Evolutionary conservation across 2,329 filamentous ascomycete species (phyloP), one percentile per base, ranked within the genome.

Genomic region (Arthrobotrys sphaeroides): DNA sequence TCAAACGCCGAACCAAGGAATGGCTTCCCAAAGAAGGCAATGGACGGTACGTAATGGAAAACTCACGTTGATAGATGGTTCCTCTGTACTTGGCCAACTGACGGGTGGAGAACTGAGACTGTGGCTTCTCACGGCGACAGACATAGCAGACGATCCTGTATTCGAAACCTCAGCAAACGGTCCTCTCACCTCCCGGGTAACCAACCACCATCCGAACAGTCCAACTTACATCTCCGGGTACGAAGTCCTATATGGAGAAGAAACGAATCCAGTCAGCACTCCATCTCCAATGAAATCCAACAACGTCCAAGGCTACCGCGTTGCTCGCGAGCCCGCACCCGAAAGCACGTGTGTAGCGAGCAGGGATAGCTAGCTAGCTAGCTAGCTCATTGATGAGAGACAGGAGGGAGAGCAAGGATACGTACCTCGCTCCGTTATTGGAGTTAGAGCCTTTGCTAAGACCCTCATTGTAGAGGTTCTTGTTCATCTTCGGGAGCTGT

Each of bases 81-180:
- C 47, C 16, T 12, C 51, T 72, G 26, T 65, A 79, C 55, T 73
- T 80, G 33, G 38, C 38, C 9, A 79, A 57, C 43, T 80, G 79
- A 28, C 78, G 78, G 7, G 77, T 75, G 36, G 79, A 77, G 33
- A 64, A 80, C 16, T 78, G 69, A 5, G 61, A 72, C n/a, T 69
- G 70, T 3, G 73, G 60, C 20, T 79, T 80, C 13, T 20, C 16
- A 12, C 64, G 70, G 5, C 68, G 53, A 33, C 79, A 80, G 60
- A 78, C 65, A 36, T 70, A 76, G 61, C 79, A 80, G 3, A 28
- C 47, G 38, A 80, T 77, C 12, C 18, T 69, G 18, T 36, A 22
- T 31, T n/a, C 24, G 4, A 13, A 61, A 10, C 26, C 20, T 60
- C 16, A 64, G 36, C 36, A 42, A n/a, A 13, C 5, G 12, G 20